Evolutionary conservation across 768 basidiomycete genomes (phyloP).

Genomic region (Lactarius tabidus): DNA sequence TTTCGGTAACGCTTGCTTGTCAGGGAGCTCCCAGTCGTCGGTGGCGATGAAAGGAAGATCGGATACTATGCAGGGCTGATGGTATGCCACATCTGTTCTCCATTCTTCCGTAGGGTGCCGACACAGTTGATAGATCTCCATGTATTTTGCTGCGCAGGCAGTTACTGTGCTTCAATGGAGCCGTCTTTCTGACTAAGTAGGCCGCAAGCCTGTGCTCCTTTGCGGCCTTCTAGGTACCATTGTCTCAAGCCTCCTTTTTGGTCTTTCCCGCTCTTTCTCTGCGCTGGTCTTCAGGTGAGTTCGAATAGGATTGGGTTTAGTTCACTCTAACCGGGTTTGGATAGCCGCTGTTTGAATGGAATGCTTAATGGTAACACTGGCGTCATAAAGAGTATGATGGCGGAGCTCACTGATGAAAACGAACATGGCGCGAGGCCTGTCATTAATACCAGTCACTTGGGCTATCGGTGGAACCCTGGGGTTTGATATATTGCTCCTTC

Average conservation of each 20-base stretch:
- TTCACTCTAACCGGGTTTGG: constrained; percentile 53
- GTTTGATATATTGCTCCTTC: not conserved
- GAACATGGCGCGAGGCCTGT: constrained; percentile 44
- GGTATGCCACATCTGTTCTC: not conserved
- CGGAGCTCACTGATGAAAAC: constrained; percentile 59
- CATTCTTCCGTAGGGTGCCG: not conserved
- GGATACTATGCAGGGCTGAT: no score
- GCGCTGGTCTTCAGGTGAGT: not conserved
- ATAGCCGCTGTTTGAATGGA: not conserved
- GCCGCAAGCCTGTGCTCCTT: no score
- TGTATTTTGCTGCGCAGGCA: not conserved
- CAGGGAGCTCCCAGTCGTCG: not conserved
- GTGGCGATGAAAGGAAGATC: not conserved
- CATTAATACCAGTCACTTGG: constrained; percentile 33
- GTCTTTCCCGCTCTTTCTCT: not conserved
- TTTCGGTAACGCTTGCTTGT: not conserved
- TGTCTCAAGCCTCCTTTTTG: not conserved
- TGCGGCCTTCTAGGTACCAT: no score
- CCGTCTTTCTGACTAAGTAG: no score
- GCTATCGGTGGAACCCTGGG: constrained; percentile 9
- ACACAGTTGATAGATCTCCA: not conserved
- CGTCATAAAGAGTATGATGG: no score
- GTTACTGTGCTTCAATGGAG: not conserved
- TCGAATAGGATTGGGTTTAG: not conserved
- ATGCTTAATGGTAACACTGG: no score